Percentiles rank a stretch among this genome's conserved stretches.
Evolutionary conservation across 1,284 basidiomycete genomes (phyloP).

Genomic region (Ceratobasidium sp.): DNA sequence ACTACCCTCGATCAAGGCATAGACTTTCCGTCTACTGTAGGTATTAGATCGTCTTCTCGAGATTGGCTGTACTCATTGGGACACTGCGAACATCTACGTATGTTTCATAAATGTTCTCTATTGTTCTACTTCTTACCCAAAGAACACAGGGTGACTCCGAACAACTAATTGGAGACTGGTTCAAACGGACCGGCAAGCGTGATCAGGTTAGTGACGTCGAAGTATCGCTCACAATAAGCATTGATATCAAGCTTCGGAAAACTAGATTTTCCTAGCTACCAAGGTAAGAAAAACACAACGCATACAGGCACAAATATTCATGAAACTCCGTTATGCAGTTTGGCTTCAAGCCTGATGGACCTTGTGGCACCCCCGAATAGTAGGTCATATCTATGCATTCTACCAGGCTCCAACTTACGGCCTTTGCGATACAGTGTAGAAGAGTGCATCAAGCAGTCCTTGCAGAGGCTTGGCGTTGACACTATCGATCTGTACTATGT

Average conservation of each 20-base stretch:
- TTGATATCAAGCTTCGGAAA: neutral
- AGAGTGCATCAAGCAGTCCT: constrained; percentile 54
- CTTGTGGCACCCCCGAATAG: constrained; percentile 33
- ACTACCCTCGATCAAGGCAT: too few species aligned
- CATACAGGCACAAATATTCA: neutral
- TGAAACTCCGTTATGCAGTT: neutral
- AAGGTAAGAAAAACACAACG: constrained; percentile 57
- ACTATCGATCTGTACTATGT: constrained; percentile 52
- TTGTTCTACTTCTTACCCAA: too few species aligned
- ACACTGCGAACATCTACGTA: constrained; percentile 14
- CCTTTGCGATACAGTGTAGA: constrained; percentile 48
- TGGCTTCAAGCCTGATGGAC: constrained; percentile 48
- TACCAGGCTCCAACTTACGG: neutral
- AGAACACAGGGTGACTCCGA: constrained; percentile 41
- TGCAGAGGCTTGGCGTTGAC: constrained; percentile 59
- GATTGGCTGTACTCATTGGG: constrained; percentile 16
- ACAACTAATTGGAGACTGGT: constrained; percentile 43
- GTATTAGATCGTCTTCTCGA: constrained; percentile 8
- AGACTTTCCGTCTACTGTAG: neutral
- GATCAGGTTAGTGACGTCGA: constrained; percentile 23
- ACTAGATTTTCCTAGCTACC: constrained; percentile 60
- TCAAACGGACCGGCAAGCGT: constrained; percentile 57
- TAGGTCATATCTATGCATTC: neutral
- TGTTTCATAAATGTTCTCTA: neutral
- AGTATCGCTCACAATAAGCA: neutral